Conservation (phyloP, 805 yeast genomes). For the Nakazawaea holstii region DNA sequence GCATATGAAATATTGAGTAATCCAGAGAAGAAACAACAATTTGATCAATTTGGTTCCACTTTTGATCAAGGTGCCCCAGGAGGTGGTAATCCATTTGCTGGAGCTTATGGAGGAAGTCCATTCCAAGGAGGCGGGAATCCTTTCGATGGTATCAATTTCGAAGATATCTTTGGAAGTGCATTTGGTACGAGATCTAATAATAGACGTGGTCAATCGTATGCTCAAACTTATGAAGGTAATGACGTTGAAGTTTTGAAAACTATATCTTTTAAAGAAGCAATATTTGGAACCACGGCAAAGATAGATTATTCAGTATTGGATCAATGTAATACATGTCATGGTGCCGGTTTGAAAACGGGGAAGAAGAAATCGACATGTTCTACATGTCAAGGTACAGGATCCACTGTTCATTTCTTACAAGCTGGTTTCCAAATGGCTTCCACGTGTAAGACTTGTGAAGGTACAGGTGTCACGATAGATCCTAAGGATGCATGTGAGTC, state of each 20-base stretch:
- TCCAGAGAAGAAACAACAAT: constrained; percentile 79
- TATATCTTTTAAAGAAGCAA: constrained; percentile 78
- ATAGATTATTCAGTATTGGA: constrained; percentile 72
- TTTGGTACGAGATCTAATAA: constrained; percentile 33
- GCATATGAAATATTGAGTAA: constrained; percentile 91
- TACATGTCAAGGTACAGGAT: constrained; percentile 91
- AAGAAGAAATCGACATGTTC: constrained; percentile 73
- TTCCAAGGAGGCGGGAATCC: constrained; percentile 36
- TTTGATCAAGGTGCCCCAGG: constrained; percentile 53
- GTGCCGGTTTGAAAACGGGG: constrained; percentile 79
- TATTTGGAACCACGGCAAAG: constrained; percentile 66
- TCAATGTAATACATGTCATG: constrained; percentile 74
- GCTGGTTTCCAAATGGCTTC: constrained; percentile 98
- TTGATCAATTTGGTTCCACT: constrained; percentile 85
- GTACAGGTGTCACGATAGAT: constrained; percentile 77
- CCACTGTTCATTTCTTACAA: constrained; percentile 73
- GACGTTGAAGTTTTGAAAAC: constrained; percentile 76
- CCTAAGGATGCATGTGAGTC: constrained; percentile 63
- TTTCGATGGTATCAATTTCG: constrained; percentile 43
- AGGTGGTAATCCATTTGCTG: constrained; percentile 51
- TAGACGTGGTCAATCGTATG: constrained; percentile 37
- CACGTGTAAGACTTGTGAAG: constrained; percentile 83
- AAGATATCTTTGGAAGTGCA: constrained; percentile 56
- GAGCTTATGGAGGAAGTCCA: constrained; percentile 40
- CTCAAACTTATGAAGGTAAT: constrained; percentile 83